Evolutionary conservation across 2,329 filamentous ascomycete genomes (phyloP).

Genomic region (Rugonectria rugulosa): DNA sequence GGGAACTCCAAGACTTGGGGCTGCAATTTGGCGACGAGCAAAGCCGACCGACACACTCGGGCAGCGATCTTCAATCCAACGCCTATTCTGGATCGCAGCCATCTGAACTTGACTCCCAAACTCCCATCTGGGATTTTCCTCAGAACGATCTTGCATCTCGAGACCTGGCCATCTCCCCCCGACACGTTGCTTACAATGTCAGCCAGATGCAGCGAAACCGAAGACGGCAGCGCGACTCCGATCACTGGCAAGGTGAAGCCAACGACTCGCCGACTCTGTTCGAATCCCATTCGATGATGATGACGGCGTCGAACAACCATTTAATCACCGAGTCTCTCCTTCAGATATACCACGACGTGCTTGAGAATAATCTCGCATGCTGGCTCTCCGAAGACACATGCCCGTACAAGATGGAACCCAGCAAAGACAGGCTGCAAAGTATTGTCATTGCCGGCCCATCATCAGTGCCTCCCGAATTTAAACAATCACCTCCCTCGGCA

Average conservation of each 20-base stretch:
- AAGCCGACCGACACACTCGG: not conserved
- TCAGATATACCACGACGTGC: conserved; percentile 60
- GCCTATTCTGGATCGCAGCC: conserved; percentile 17
- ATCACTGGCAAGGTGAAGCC: conserved; percentile 8
- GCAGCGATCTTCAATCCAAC: conserved; percentile 13
- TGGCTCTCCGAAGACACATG: conserved; percentile 62
- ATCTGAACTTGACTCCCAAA: conserved; percentile 21
- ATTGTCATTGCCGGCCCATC: not conserved
- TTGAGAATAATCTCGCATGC: conserved; percentile 60
- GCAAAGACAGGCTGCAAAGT: not conserved
- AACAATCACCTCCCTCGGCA: conserved; percentile 42
- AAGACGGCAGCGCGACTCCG: conserved; percentile 5
- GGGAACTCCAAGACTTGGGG: conserved; percentile 4
- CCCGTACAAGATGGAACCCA: conserved; percentile 49
- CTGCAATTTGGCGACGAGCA: conserved; percentile 3
- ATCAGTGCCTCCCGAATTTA: conserved; percentile 3
- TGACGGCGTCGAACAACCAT: conserved; percentile 39
- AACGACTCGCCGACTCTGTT: conserved; percentile 23
- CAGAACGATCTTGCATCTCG: conserved; percentile 3
- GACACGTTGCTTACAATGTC: not conserved
- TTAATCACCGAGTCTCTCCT: conserved; percentile 54
- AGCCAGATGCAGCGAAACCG: not conserved
- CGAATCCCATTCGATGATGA: conserved; percentile 32
- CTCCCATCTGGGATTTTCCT: conserved; percentile 20
- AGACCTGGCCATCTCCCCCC: conserved; percentile 7